Base-by-base conservation (phyloP, 257 asterid species). In the Haberlea rhodopensis region DNA sequence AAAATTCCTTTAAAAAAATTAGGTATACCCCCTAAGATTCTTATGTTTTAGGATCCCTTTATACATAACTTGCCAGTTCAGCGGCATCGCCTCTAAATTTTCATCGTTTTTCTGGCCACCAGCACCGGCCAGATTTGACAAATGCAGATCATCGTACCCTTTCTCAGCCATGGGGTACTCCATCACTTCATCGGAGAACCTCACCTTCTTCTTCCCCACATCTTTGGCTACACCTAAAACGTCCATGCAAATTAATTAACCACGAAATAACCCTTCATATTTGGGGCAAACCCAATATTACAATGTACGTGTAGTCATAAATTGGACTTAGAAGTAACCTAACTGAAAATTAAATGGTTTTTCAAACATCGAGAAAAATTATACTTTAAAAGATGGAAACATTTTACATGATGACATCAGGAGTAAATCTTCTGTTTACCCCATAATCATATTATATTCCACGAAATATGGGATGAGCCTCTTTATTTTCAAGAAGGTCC, bases 1-100 rank as follows among this genome's bases (percentile, higher is more conserved):
- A 64, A 22, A 23, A 2, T 6, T 20, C 46, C 53, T 6, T 6
- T 10, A 0, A 15, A 48, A 23, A 34, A 51, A 18, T 68, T 58
- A 73, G 23, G 64, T 23, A 37, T 26, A 62, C 53, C 70, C 77
- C 75, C 74, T 80, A 53, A 78, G 76, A 8, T 63, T 80, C 81
- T 77, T 87, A 59, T 25, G 31, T 54, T 75, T 62, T 54, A 87
- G 69, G 71, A 89, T 89, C 61, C 97, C 97, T 73, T 75, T 80
- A 37, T 87, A 89, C 82, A 87, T 52, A 54, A 66, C 84, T 68
- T 87, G 95, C 95, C 97, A 76, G 62, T 89, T 89, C 28, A 66
- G 73, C 13, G 97, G 95, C 81, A 89, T 72, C 3, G 72, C 70
- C 76, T 82, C 82, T 57, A 86, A 70, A 43, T 53, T 80, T 28